Conservation (phyloP, 306 rosid species). For the Cyclanthera cordifolia region DNA sequence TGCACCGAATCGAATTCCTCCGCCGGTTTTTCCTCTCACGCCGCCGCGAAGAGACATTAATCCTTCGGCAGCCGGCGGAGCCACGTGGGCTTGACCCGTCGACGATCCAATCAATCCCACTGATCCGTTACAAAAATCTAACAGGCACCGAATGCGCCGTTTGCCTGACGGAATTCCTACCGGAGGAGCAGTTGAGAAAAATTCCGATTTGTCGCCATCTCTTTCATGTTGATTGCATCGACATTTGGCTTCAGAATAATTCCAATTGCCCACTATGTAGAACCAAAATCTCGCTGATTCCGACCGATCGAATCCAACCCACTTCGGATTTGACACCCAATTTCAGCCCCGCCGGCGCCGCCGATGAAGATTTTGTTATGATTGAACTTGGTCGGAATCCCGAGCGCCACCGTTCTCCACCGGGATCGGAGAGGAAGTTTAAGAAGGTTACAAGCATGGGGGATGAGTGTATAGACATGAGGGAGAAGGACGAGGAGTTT, state of each 20-base stretch:
- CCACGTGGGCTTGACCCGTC: constrained; percentile 40
- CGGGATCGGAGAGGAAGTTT: constrained; percentile 24
- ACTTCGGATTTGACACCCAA: background rate
- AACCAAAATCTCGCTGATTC: constrained; percentile 7
- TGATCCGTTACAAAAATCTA: constrained; percentile 38
- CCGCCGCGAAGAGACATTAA: constrained; percentile 21
- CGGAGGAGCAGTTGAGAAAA: constrained; percentile 58
- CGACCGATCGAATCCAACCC: background rate
- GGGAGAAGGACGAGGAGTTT: constrained; percentile 48
- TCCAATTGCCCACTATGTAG: constrained; percentile 19
- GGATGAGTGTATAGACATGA: constrained; percentile 54
- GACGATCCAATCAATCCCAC: constrained; percentile 60
- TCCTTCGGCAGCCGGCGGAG: too few species aligned
- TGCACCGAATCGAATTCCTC: constrained; percentile 81
- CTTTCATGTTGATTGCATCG: constrained; percentile 16
- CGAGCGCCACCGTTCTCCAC: background rate
- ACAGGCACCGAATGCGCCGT: constrained; percentile 55
- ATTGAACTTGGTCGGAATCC: background rate
- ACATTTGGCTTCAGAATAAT: background rate
- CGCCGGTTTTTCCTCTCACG: constrained; percentile 42
- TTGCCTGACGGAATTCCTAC: constrained; percentile 66
- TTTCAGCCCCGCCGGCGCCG: background rate
- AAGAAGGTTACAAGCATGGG: constrained; percentile 51
- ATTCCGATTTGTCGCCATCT: constrained; percentile 54
- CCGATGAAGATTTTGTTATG: background rate